These are phyloP conservation scores for Pezicula rhizophila DNA, from an alignment of 2,329 filamentous ascomycete genomes.

Conservation along the genomic window DNA sequence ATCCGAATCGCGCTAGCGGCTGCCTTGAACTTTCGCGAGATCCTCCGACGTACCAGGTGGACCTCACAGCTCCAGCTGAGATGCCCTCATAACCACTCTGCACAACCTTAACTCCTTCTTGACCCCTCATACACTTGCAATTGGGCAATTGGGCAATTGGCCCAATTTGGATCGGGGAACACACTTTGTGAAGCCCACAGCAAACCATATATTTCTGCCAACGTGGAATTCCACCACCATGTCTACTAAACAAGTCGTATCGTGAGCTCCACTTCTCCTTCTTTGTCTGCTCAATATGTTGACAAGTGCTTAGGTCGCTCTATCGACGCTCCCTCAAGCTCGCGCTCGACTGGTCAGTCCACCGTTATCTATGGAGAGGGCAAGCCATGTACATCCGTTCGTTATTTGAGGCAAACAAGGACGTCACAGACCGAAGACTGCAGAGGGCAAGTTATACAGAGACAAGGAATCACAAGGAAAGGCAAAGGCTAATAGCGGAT, in stretches of 20 bases:
- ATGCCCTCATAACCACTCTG: too few relatives aligned
- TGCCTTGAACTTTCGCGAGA: background rate
- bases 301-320: conserved; percentile 49
- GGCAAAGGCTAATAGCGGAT: conserved; percentile 9
- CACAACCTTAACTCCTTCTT: too few relatives aligned
- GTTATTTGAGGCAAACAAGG: conserved; percentile 88
- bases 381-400: conserved; percentile 94
- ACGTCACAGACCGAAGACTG: conserved; percentile 77
- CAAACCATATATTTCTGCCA: background rate
- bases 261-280: conserved; percentile 16
- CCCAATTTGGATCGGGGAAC: too few relatives aligned
- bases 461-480: background rate
- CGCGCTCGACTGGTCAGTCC: conserved; percentile 89
- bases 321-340: conserved; percentile 93
- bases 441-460: conserved; percentile 50
- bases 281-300: conserved; percentile 3
- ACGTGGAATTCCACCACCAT: conserved; percentile 15
- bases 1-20: background rate
- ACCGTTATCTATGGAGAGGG: conserved; percentile 87
- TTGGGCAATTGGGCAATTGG: too few relatives aligned
- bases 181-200: background rate
- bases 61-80: too few relatives aligned
- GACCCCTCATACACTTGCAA: too few relatives aligned
- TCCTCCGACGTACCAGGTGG: too few relatives aligned
- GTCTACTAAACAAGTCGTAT: conserved; percentile 29